phyloP scores from a whole-genome alignment of 306 rosid species.

The Fragaria ananassa region DNA sequence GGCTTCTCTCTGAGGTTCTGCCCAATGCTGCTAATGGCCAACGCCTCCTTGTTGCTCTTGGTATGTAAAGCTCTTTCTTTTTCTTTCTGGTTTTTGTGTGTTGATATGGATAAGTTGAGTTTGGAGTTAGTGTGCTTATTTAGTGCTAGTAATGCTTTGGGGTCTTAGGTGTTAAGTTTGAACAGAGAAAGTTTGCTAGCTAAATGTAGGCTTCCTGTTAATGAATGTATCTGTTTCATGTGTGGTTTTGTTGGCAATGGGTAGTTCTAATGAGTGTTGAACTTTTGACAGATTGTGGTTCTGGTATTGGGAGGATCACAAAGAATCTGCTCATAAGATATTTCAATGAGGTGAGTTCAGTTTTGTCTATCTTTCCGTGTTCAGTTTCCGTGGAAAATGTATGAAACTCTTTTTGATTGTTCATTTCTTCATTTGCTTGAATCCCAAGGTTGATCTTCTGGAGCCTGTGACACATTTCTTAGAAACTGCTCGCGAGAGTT shows the following conservation, averaged over 20 bases:
- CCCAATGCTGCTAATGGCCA: conserved; percentile 34
- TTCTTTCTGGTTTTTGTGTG: background rate
- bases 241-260: conserved; percentile 5
- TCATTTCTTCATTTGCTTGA: conserved; percentile 19
- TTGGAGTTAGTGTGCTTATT: background rate
- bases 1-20: conserved; percentile 55
- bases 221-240: background rate
- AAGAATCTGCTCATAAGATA: conserved; percentile 77
- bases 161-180: background rate
- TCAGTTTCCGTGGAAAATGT: background rate
- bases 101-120: background rate
- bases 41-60: conserved; percentile 73
- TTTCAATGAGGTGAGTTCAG: conserved; percentile 76
- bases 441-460: conserved; percentile 86
- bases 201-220: background rate
- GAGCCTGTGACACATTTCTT: conserved; percentile 96
- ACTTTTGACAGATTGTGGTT: conserved; percentile 79
- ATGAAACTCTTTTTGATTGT: conserved; percentile 5
- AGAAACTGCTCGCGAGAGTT: conserved; percentile 75
- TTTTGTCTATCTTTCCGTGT: conserved; percentile 3
- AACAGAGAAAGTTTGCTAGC: background rate
- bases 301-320: conserved; percentile 93
- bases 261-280: conserved; percentile 15
- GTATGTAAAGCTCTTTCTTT: conserved; percentile 27
- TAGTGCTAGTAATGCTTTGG: background rate